Evolutionary conservation across 495 filamentous ascomycete species (phyloP).

Genomic region (Thozetella sp.): DNA sequence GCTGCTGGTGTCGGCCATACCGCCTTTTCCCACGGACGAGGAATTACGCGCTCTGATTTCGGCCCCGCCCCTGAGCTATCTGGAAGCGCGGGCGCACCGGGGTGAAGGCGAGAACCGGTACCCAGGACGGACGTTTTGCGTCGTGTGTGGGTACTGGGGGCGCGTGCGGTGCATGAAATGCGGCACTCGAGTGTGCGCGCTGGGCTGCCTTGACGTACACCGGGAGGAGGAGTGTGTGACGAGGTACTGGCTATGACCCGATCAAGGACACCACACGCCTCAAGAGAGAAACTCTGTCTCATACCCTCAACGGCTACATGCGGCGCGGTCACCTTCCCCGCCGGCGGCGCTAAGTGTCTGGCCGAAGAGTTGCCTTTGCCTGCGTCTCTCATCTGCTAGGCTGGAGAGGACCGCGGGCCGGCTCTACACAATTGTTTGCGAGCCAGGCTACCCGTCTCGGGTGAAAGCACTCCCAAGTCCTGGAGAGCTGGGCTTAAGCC

Average conservation of each 20-base stretch:
- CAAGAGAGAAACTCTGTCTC: not conserved
- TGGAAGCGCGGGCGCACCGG: conserved; percentile 68
- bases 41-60: conserved; percentile 69
- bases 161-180: conserved; percentile 83
- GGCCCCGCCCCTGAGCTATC: conserved; percentile 77
- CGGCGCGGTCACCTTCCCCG: not conserved
- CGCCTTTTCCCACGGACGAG: conserved; percentile 63
- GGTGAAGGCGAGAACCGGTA: conserved; percentile 35
- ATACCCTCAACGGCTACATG: not conserved
- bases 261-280: not conserved
- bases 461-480: too few relatives aligned
- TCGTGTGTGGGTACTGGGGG: conserved; percentile 93
- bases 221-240: conserved; percentile 72
- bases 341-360: not conserved
- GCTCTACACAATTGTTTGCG: too few relatives aligned
- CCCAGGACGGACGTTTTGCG: conserved; percentile 76
- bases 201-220: conserved; percentile 80
- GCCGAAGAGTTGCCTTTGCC: not conserved
- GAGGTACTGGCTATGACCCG: conserved; percentile 64
- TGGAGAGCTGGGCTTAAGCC: too few relatives aligned
- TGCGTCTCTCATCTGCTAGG: too few relatives aligned
- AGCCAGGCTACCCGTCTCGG: too few relatives aligned
- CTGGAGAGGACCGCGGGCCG: too few relatives aligned
- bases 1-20: conserved; percentile 63
- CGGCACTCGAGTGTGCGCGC: conserved; percentile 75